Evolutionary conservation across 345 rosid species (phyloP).

Genomic region (Firmiana major): DNA sequence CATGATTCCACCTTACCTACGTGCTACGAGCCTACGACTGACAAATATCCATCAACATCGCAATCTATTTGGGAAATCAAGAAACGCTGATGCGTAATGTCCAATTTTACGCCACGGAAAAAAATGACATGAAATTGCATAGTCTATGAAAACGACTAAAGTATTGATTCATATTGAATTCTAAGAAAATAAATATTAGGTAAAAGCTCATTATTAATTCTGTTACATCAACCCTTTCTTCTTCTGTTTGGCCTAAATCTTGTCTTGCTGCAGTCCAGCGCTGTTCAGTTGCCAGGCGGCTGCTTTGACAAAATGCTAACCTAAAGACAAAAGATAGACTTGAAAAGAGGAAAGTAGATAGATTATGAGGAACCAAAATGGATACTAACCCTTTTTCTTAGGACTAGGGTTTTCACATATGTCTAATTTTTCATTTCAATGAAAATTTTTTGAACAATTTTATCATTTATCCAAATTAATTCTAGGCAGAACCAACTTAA

Average conservation of each 20-base stretch:
- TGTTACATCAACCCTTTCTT: neutral
- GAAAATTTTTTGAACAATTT: neutral
- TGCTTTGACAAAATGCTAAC: neutral
- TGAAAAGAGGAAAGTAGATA: neutral
- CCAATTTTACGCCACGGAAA: neutral
- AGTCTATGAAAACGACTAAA: neutral
- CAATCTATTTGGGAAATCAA: slow-evolving; percentile 16
- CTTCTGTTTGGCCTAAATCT: neutral
- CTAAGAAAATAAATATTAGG: neutral
- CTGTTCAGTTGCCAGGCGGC: neutral
- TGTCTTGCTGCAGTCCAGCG: neutral
- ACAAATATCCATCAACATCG: neutral
- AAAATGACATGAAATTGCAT: neutral
- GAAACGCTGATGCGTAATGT: neutral
- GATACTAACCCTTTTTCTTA: no score
- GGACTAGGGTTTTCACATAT: neutral
- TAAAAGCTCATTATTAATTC: neutral
- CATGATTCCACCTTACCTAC: neutral
- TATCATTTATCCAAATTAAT: no score
- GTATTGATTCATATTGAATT: neutral
- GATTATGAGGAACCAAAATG: neutral
- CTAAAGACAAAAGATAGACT: no score
- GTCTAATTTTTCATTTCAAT: neutral
- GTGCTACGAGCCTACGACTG: neutral
- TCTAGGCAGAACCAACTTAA: no score